Conservation (phyloP, 1,284 basidiomycete species). For the Marasmius oreades region DNA sequence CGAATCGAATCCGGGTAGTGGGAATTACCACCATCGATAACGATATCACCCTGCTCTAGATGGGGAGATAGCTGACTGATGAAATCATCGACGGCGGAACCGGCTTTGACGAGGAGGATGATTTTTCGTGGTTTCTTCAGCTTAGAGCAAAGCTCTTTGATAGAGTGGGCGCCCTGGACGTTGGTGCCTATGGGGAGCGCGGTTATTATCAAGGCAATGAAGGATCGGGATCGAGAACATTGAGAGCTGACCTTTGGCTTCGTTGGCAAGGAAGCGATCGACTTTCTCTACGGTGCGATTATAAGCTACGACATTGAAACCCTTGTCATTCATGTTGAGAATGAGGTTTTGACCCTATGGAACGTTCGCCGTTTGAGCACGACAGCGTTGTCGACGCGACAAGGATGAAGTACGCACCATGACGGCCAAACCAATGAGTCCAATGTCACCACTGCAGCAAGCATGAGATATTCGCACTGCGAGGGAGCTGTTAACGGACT, state of each 20-base stretch:
- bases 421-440: conserved; percentile 94
- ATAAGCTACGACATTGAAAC: conserved; percentile 94
- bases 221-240: conserved; percentile 8
- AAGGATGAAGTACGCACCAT: conserved; percentile 63
- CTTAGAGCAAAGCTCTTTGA: conserved; percentile 84
- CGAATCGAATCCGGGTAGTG: conserved; percentile 99
- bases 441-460: conserved; percentile 76
- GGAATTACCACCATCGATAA: conserved; percentile 99
- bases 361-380: conserved; percentile 13
- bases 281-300: conserved; percentile 98
- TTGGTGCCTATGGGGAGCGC: conserved; percentile 73
- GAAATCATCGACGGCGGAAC: conserved; percentile 75
- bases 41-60: conserved; percentile 83
- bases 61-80: conserved; percentile 69
- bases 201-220: background rate
- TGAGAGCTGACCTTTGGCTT: conserved; percentile 84
- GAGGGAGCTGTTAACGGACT: conserved; percentile 16
- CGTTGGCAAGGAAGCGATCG: conserved; percentile 91
- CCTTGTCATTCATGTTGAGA: conserved; percentile 99
- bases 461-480: conserved; percentile 6
- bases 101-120: conserved; percentile 93
- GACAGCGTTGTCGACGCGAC: conserved; percentile 10
- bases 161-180: conserved; percentile 90
- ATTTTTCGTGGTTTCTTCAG: conserved; percentile 88
- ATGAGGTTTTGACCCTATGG: conserved; percentile 95